These are phyloP conservation scores for Dioscorea alata DNA, from an alignment of 106 monocot species.

Conservation along the genomic window DNA sequence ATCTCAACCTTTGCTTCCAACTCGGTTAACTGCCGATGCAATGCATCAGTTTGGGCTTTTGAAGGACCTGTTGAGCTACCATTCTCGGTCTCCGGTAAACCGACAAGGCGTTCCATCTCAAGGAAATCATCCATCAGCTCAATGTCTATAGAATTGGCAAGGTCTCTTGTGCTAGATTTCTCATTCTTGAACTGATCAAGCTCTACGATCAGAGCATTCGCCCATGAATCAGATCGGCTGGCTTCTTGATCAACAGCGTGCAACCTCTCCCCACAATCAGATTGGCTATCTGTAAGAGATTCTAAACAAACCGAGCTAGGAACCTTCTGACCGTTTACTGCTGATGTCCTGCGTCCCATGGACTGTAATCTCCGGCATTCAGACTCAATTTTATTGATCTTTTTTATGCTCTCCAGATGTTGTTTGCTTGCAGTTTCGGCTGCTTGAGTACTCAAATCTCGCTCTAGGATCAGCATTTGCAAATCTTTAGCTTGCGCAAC, in stretches of 20 bases:
- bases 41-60: slow-evolving; percentile 3
- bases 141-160: slow-evolving; percentile 13
- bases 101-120: slow-evolving; percentile 39
- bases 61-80: neutral
- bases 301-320: slow-evolving; percentile 9
- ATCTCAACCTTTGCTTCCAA: slow-evolving; percentile 19
- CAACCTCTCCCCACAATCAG: slow-evolving; percentile 1
- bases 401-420: slow-evolving; percentile 75
- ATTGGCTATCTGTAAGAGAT: slow-evolving; percentile 17
- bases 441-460: slow-evolving; percentile 56
- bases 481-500: slow-evolving; percentile 37
- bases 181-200: slow-evolving; percentile 2
- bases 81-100: slow-evolving; percentile 16
- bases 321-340: slow-evolving; percentile 11
- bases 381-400: slow-evolving; percentile 68
- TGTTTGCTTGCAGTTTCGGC: slow-evolving; percentile 88
- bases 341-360: slow-evolving; percentile 29
- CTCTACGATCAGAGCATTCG: slow-evolving; percentile 4
- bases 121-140: slow-evolving; percentile 45
- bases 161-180: slow-evolving; percentile 13
- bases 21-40: neutral
- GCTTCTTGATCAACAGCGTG: slow-evolving; percentile 11
- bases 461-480: slow-evolving; percentile 45
- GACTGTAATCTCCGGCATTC: slow-evolving; percentile 59
- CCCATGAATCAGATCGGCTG: slow-evolving; percentile 25